Conservation (phyloP, 1,284 basidiomycete species). For the Cutaneotrichosporon sp. region DNA sequence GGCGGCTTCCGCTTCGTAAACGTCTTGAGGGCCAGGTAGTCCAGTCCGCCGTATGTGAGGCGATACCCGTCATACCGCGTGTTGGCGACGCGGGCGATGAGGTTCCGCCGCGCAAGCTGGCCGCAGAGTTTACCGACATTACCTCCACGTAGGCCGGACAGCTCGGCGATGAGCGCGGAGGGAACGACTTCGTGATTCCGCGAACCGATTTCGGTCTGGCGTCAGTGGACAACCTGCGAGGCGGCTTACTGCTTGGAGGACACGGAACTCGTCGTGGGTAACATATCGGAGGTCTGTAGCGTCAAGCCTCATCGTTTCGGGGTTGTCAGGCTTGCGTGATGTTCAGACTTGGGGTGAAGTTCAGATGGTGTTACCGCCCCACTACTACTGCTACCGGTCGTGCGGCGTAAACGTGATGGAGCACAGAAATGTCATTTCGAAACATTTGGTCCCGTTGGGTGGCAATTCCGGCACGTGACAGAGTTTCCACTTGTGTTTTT, state of each 20-base stretch:
- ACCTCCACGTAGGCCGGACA: slow-evolving; percentile 83
- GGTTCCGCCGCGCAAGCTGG: slow-evolving; percentile 81
- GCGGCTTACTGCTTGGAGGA: slow-evolving; percentile 77
- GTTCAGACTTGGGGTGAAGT: background rate
- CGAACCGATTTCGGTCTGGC: slow-evolving; percentile 92
- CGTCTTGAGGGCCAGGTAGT: slow-evolving; percentile 89
- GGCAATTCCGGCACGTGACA: no score
- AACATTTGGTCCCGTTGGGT: slow-evolving; percentile 1
- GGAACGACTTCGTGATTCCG: slow-evolving; percentile 98
- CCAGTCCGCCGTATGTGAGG: slow-evolving; percentile 94
- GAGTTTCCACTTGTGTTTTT: no score
- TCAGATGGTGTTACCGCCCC: no score
- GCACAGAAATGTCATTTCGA: background rate
- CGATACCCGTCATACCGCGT: slow-evolving; percentile 95
- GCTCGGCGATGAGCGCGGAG: slow-evolving; percentile 77
- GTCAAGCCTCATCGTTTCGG: slow-evolving; percentile 75
- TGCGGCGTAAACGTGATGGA: no score
- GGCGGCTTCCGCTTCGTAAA: slow-evolving; percentile 83
- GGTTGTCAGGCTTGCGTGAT: background rate
- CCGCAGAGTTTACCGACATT: slow-evolving; percentile 91
- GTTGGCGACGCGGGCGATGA: slow-evolving; percentile 86
- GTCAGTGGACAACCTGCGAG: slow-evolving; percentile 1
- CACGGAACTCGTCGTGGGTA: slow-evolving; percentile 86
- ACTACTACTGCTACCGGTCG: no score
- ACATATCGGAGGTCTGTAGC: slow-evolving; percentile 92